Evolutionary conservation across 306 rosid species (phyloP).

Genomic region (Gastrolobium bilobum): DNA sequence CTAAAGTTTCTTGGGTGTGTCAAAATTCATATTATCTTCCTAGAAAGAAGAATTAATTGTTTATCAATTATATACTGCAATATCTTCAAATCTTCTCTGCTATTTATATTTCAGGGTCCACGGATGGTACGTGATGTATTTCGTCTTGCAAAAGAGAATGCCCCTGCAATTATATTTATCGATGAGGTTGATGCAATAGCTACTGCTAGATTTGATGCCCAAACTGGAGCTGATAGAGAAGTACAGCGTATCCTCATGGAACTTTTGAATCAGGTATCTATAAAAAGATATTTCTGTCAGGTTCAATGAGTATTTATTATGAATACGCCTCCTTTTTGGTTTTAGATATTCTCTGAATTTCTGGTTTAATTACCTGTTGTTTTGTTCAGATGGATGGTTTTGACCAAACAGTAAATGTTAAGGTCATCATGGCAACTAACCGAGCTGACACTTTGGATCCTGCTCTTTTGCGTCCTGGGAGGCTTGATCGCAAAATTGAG

Average conservation of each 20-base stretch:
- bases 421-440: slow-evolving; percentile 99
- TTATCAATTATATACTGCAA: slow-evolving; percentile 13
- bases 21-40: slow-evolving; percentile 14
- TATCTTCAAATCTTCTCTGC: slow-evolving; percentile 17
- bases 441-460: slow-evolving; percentile 99
- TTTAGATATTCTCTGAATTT: slow-evolving; percentile 30
- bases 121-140: slow-evolving; percentile 99
- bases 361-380: slow-evolving; percentile 27
- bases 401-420: slow-evolving; percentile 98
- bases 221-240: slow-evolving; percentile 99
- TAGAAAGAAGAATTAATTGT: slow-evolving; percentile 7
- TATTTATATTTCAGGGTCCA: slow-evolving; percentile 75
- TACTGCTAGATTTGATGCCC: slow-evolving; percentile 99
- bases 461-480: slow-evolving; percentile 97
- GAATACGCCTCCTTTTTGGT: background rate
- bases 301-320: slow-evolving; percentile 32
- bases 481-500: slow-evolving; percentile 97
- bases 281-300: slow-evolving; percentile 13
- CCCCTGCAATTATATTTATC: slow-evolving; percentile 98
- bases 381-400: slow-evolving; percentile 94
- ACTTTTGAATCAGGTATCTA: slow-evolving; percentile 89
- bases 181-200: slow-evolving; percentile 99
- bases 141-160: slow-evolving; percentile 99
- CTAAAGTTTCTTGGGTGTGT: background rate
- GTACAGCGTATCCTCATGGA: slow-evolving; percentile 99